These are phyloP conservation scores for Colletotrichum aenigma DNA, from an alignment of 2,329 filamentous ascomycete species.

Conservation along the genomic window DNA sequence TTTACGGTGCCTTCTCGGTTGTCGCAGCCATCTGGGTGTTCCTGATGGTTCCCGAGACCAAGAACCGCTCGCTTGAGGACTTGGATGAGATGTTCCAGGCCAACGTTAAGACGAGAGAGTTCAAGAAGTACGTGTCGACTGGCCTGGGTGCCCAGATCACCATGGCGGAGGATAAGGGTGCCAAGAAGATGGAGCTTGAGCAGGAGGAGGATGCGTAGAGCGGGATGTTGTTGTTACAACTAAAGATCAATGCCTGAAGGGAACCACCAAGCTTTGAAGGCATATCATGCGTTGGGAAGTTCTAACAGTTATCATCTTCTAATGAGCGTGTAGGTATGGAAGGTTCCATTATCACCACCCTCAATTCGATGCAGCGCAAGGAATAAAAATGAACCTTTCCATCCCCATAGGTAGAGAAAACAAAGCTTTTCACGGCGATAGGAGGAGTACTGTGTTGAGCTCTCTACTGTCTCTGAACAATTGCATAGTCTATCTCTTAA, in stretches of 20 bases:
- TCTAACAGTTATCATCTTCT: background rate
- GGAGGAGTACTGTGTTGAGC: background rate
- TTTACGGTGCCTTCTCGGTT: slow-evolving; percentile 25
- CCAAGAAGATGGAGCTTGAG: background rate
- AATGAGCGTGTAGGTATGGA: background rate
- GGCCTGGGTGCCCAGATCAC: background rate
- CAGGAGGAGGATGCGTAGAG: background rate
- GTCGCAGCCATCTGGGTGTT: slow-evolving; percentile 19
- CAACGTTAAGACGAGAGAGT: background rate
- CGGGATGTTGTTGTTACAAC: fast-evolving
- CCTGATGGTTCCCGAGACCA: slow-evolving; percentile 11
- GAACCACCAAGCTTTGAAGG: background rate
- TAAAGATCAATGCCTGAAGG: background rate
- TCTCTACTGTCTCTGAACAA: background rate
- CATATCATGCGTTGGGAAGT: background rate
- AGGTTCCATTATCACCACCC: background rate
- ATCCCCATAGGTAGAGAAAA: background rate
- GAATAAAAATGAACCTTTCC: background rate
- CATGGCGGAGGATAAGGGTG: background rate
- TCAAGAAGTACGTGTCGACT: slow-evolving; percentile 1
- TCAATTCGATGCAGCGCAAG: no score
- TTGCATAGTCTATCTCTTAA: background rate
- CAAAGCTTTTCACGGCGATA: fast-evolving
- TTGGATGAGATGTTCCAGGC: slow-evolving; percentile 22
- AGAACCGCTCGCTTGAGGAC: slow-evolving; percentile 20